Conservation (phyloP, 2,329 filamentous ascomycete genomes). For the Huntiella moniliformis region DNA sequence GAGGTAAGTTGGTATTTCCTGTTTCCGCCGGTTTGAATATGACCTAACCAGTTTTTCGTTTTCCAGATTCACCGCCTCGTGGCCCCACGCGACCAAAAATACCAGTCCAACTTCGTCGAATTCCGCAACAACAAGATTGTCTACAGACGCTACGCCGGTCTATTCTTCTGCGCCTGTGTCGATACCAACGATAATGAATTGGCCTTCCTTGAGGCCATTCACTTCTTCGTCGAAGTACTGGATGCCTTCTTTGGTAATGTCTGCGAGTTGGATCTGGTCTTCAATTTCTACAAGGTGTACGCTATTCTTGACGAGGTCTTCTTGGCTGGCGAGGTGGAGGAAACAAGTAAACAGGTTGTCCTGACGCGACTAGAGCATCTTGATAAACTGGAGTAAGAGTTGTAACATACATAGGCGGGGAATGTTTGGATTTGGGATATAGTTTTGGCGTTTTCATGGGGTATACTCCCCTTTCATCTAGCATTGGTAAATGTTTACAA, state of each 20-base stretch:
- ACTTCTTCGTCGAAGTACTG: constrained; percentile 98
- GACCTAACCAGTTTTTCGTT: constrained; percentile 2
- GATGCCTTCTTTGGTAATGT: constrained; percentile 99
- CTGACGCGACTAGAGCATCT: constrained; percentile 84
- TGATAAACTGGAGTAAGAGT: constrained; percentile 68
- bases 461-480: background rate
- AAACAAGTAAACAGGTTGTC: constrained; percentile 96
- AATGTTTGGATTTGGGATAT: constrained; percentile 1
- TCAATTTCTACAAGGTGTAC: constrained; percentile 78
- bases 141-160: constrained; percentile 87
- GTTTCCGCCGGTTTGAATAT: background rate
- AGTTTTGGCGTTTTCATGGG: constrained; percentile 2
- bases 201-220: constrained; percentile 89
- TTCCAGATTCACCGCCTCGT: constrained; percentile 86
- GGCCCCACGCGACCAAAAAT: constrained; percentile 93
- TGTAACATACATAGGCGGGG: background rate
- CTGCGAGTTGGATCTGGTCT: constrained; percentile 84
- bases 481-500: background rate
- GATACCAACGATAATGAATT: constrained; percentile 98
- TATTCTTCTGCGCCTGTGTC: constrained; percentile 98
- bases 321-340: constrained; percentile 90
- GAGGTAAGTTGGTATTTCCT: constrained; percentile 38
- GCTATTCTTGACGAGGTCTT: constrained; percentile 98
- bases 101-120: constrained; percentile 99
- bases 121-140: constrained; percentile 89